phyloP scores from a whole-genome alignment of 75 land plant species.

The Pinus tabuliformis region DNA sequence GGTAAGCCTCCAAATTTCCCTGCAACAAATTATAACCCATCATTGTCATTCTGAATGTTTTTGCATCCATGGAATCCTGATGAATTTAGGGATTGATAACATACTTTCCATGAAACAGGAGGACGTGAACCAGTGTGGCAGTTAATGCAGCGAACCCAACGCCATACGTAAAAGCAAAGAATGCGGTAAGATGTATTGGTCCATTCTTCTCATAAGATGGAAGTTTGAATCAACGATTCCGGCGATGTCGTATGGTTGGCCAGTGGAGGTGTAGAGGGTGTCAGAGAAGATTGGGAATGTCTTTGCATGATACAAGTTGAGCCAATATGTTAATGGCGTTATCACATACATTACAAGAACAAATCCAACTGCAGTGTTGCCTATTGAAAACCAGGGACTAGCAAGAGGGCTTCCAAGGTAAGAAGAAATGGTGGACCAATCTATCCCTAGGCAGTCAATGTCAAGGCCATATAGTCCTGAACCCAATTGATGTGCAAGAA shows the following conservation, averaged over 20 bases:
- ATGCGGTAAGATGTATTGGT: constrained; percentile 45
- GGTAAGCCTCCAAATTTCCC: constrained; percentile 62
- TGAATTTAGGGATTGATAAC: background rate
- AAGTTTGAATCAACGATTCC: constrained; percentile 39
- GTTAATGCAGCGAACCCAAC: constrained; percentile 69
- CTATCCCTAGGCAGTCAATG: constrained; percentile 51
- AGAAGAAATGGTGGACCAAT: constrained; percentile 69
- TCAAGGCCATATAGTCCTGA: constrained; percentile 71
- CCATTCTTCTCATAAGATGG: constrained; percentile 48
- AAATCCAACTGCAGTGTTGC: constrained; percentile 57
- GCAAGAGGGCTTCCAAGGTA: constrained; percentile 70
- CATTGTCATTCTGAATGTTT: background rate
- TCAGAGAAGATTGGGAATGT: constrained; percentile 64
- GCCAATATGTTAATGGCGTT: constrained; percentile 54
- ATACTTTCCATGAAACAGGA: constrained; percentile 80
- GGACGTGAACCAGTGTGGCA: constrained; percentile 64
- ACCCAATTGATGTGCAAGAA: constrained; percentile 68
- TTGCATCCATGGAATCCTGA: background rate
- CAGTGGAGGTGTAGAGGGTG: constrained; percentile 30
- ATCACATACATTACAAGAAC: constrained; percentile 52
- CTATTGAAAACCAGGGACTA: constrained; percentile 66
- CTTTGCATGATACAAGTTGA: constrained; percentile 56
- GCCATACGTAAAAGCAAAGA: constrained; percentile 68
- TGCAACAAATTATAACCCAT: constrained; percentile 13
- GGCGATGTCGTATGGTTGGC: constrained; percentile 44